Evolutionary conservation across 257 asterid genomes (phyloP).

Genomic region (Fraxinus cuspidata): DNA sequence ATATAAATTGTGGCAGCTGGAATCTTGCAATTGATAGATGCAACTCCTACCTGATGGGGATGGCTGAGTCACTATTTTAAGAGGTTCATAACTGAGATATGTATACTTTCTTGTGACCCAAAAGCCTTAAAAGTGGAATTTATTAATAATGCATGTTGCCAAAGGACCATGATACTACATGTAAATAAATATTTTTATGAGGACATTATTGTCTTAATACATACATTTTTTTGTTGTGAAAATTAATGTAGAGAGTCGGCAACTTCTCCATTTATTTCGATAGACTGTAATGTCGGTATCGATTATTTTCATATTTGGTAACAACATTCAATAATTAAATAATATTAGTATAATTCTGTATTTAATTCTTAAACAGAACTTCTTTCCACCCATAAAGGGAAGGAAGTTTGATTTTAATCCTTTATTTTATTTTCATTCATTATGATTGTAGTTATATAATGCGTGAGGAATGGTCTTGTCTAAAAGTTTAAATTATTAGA

Average conservation of each 20-base stretch:
- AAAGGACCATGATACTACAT: background rate
- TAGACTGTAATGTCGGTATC: background rate
- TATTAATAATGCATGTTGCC: background rate
- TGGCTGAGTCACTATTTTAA: background rate
- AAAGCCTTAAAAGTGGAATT: background rate
- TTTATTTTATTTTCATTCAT: no score
- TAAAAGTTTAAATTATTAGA: no score
- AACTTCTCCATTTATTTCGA: background rate
- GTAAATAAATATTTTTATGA: background rate
- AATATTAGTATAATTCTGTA: no score
- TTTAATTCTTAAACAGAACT: no score
- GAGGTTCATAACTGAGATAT: background rate
- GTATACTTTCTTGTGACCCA: background rate
- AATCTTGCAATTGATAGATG: background rate
- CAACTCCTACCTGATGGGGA: no score
- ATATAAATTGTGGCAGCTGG: background rate
- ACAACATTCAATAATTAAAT: no score
- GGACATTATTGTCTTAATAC: background rate
- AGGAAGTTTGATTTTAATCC: no score
- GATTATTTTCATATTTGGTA: background rate
- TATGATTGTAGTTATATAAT: no score
- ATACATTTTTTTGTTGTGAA: background rate
- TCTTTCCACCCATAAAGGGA: no score
- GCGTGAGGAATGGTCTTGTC: no score
- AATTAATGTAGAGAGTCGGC: background rate